Conservation (phyloP, 495 filamentous ascomycete genomes). For the Penicillium robsamsonii region DNA sequence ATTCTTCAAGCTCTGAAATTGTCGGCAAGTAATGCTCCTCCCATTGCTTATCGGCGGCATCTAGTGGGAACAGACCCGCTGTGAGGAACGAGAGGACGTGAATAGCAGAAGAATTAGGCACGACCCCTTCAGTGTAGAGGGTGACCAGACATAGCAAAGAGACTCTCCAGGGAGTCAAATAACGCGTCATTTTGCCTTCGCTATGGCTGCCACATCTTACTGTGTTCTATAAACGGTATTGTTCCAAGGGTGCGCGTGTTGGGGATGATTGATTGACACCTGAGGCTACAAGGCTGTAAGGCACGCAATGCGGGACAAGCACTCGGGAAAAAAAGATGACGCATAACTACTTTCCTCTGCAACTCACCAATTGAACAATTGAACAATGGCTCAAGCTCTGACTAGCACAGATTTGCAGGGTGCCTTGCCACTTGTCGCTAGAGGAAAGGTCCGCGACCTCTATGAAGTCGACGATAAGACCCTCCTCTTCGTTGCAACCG, state of each 20-base stretch:
- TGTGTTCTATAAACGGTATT: conserved; percentile 11
- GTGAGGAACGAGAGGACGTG: conserved; percentile 84
- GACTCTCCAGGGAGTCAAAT: conserved; percentile 82
- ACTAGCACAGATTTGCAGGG: conserved; percentile 53
- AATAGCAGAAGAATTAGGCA: conserved; percentile 74
- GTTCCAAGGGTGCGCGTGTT: conserved; percentile 17
- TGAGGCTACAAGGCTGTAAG: conserved; percentile 27
- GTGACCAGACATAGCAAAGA: conserved; percentile 76
- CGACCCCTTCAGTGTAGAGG: conserved; percentile 71
- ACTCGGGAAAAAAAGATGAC: conserved; percentile 21
- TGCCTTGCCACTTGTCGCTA: conserved; percentile 54
- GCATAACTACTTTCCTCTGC: conserved; percentile 15
- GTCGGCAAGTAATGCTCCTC: conserved; percentile 52
- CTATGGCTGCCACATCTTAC: conserved; percentile 18
- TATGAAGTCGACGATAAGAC: conserved; percentile 72
- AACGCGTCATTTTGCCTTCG: conserved; percentile 63
- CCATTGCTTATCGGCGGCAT: conserved; percentile 37
- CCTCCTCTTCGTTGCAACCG: conserved; percentile 83
- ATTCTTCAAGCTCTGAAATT: conserved; percentile 65
- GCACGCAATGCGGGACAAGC: conserved; percentile 22
- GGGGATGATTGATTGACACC: conserved; percentile 24
- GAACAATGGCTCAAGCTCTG: conserved; percentile 46
- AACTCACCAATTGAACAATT: conserved; percentile 17
- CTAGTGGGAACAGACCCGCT: conserved; percentile 62
- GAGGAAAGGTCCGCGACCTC: conserved; percentile 81